Conservation (phyloP, 2,329 filamentous ascomycete genomes). For the Basipetospora chlamydospora region DNA sequence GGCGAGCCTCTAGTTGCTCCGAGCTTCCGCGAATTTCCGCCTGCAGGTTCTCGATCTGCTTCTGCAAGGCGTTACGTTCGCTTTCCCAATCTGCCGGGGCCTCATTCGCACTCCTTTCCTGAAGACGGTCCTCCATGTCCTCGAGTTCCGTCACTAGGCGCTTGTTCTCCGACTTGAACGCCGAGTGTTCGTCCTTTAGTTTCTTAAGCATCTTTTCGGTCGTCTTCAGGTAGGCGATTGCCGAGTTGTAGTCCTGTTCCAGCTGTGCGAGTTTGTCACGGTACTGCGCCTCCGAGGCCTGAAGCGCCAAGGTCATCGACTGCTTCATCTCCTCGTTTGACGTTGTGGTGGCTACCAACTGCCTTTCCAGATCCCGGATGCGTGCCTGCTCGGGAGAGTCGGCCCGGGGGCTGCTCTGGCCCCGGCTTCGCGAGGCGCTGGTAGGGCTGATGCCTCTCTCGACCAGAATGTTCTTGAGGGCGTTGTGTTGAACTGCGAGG, state of each 20-base stretch:
- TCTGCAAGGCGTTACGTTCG: constrained; percentile 53
- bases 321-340: constrained; percentile 77
- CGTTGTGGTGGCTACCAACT: constrained; percentile 61
- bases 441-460: constrained; percentile 78
- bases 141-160: constrained; percentile 74
- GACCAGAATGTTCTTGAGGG: constrained; percentile 79
- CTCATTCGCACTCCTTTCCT: constrained; percentile 20
- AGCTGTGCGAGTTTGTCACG: constrained; percentile 87
- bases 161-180: constrained; percentile 76
- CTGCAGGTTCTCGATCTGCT: constrained; percentile 56
- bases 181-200: constrained; percentile 92
- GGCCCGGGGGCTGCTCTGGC: constrained; percentile 58
- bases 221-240: constrained; percentile 94
- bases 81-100: constrained; percentile 54
- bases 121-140: constrained; percentile 41
- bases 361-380: constrained; percentile 73
- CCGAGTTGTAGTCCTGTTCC: constrained; percentile 94
- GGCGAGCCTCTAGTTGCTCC: constrained; percentile 53
- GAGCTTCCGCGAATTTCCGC: constrained; percentile 52
- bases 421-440: constrained; percentile 44
- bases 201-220: constrained; percentile 99
- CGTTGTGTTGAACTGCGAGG: constrained; percentile 78
- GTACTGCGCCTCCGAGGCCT: constrained; percentile 79
- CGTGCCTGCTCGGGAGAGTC: constrained; percentile 69
- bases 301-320: constrained; percentile 61